Conservation (phyloP, 176 grass and related monocot species). For the Hsuehochloa calcarea region DNA sequence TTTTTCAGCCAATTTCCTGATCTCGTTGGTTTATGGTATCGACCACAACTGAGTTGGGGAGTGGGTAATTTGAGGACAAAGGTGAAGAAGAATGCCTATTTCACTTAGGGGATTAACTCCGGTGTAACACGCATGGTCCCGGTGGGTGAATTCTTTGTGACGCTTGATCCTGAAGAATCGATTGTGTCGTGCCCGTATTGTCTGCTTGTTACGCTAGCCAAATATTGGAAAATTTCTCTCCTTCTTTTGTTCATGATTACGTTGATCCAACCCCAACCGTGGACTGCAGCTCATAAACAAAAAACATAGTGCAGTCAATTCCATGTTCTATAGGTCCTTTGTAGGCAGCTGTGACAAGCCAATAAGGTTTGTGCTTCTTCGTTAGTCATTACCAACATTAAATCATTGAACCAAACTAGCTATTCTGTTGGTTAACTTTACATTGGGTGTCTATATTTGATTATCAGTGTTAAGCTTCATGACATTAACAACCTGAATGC, state of each 20-base stretch:
- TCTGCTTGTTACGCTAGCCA: neutral
- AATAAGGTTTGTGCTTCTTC: neutral
- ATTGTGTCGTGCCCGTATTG: neutral
- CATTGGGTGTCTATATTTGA: neutral
- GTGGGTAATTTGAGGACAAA: neutral
- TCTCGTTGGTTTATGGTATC: neutral
- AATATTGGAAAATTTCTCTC: neutral
- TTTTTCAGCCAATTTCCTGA: conserved; percentile 19
- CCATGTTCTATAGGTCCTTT: neutral
- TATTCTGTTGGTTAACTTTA: conserved; percentile 27
- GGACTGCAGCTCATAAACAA: neutral
- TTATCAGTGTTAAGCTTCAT: neutral
- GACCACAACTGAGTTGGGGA: neutral
- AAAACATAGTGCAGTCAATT: neutral
- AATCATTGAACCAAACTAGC: conserved; percentile 5
- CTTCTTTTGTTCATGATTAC: neutral
- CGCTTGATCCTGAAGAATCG: neutral
- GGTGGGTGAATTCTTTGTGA: neutral
- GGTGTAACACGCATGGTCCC: neutral
- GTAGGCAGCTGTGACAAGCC: neutral
- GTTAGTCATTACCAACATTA: neutral
- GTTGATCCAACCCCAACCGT: neutral
- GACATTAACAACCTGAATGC: neutral
- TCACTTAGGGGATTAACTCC: neutral
- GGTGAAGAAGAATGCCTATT: neutral